Percentiles rank a stretch among this genome's conserved stretches.
These are phyloP conservation scores for Cryptosporidium tyzzeri DNA, from an alignment of 169 alveolate species.

Conservation along the genomic window DNA sequence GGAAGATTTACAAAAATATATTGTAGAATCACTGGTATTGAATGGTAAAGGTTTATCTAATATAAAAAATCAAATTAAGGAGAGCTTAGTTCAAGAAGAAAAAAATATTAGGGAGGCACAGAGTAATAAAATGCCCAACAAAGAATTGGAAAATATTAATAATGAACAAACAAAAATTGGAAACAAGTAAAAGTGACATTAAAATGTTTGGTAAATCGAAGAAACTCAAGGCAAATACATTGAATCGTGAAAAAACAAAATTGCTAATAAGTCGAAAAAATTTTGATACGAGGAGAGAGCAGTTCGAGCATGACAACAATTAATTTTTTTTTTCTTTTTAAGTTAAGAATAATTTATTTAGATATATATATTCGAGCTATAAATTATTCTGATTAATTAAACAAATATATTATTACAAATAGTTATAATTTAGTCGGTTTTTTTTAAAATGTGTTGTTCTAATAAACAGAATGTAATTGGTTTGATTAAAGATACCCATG, in stretches of 20 bases:
- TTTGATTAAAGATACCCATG: conserved; percentile 2
- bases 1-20: conserved; percentile 49
- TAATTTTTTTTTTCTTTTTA: conserved; percentile 7
- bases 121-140: neutral
- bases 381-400: neutral
- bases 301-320: conserved; percentile 38
- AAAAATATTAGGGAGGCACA: neutral
- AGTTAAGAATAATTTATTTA: neutral
- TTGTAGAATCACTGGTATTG: conserved; percentile 39
- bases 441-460: conserved; percentile 48
- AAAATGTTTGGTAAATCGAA: neutral
- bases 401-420: too few relatives aligned
- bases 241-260: conserved; percentile 14
- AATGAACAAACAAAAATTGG: neutral
- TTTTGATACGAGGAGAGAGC: conserved; percentile 63
- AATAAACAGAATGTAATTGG: neutral
- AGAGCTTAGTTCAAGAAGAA: neutral
- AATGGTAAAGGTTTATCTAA: conserved; percentile 23
- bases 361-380: conserved; percentile 13
- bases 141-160: neutral
- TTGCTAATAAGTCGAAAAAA: conserved; percentile 38
- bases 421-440: neutral
- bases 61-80: neutral
- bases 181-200: neutral
- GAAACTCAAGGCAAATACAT: neutral